Percentiles rank a stretch among this genome's conserved stretches.
These are phyloP conservation scores for Escovopsis weberi DNA, from an alignment of 2,329 filamentous ascomycete genomes.

Conservation along the genomic window DNA sequence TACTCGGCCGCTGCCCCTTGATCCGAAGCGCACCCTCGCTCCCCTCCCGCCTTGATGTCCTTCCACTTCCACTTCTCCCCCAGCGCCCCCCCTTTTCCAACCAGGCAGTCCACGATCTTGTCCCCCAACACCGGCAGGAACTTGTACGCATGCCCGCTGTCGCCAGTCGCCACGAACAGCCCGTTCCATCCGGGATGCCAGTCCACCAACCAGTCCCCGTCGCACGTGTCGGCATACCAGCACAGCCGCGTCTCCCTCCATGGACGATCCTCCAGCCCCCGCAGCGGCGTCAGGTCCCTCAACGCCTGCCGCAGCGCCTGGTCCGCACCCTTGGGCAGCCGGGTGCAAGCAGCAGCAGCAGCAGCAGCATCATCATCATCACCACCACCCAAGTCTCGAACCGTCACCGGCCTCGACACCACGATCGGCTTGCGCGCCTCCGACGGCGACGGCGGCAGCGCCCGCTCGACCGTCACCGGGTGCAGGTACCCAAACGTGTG, in stretches of 20 bases:
- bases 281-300: conserved; percentile 42
- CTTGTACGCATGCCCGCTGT: conserved; percentile 54
- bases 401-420: conserved; percentile 22
- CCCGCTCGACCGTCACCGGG: conserved; percentile 23
- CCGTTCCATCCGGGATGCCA: conserved; percentile 48
- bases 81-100: conserved; percentile 34
- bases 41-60: conserved; percentile 13
- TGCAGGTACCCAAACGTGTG: conserved; percentile 57
- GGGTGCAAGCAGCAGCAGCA: conserved; percentile 11
- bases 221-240: conserved; percentile 64
- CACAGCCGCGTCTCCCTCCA: conserved; percentile 51
- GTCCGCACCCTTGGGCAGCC: conserved; percentile 46
- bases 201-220: conserved; percentile 56
- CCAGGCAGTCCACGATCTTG: conserved; percentile 42
- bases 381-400: conserved; percentile 21
- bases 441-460: conserved; percentile 17
- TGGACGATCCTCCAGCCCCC: conserved; percentile 39
- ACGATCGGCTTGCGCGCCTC: conserved; percentile 16
- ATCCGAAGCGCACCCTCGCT: conserved; percentile 13
- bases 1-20: conserved; percentile 22
- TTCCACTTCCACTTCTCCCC: conserved; percentile 49
- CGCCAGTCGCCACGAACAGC: conserved; percentile 47
- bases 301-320: conserved; percentile 46
- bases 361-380: no score
- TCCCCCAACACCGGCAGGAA: conserved; percentile 53